Evolutionary conservation across 2,329 filamentous ascomycete genomes (phyloP).

Genomic region (Claviceps digitariae): DNA sequence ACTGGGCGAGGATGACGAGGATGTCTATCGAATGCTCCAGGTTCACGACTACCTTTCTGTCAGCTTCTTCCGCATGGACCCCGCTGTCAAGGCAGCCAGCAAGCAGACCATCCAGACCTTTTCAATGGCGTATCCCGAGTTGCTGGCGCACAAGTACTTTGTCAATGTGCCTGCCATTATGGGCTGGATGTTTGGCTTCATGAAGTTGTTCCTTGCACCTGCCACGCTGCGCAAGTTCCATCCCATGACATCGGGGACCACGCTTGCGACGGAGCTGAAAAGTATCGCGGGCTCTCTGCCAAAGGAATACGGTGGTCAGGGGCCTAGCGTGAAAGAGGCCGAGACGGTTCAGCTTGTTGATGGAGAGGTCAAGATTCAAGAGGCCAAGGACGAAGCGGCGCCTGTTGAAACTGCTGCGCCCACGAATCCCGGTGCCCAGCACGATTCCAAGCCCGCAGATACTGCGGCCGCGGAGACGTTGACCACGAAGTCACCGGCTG

Average conservation of each 20-base stretch:
- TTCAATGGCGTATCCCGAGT: conserved; percentile 74
- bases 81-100: conserved; percentile 60
- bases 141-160: conserved; percentile 78
- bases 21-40: conserved; percentile 84
- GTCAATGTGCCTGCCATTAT: conserved; percentile 86
- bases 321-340: conserved; percentile 27
- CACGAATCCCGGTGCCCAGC: conserved; percentile 3
- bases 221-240: conserved; percentile 71
- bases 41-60: conserved; percentile 87
- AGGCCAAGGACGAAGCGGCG: conserved; percentile 4
- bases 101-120: conserved; percentile 74
- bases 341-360: conserved; percentile 18
- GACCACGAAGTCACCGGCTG: not conserved
- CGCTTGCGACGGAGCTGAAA: conserved; percentile 48
- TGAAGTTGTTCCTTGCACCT: conserved; percentile 61
- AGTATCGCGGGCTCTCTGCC: conserved; percentile 53
- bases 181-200: conserved; percentile 69
- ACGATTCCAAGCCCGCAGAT: not conserved
- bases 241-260: conserved; percentile 59
- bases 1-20: conserved; percentile 59
- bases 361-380: conserved; percentile 1
- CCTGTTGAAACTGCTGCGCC: conserved; percentile 2
- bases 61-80: conserved; percentile 72
- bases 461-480: conserved; percentile 5
- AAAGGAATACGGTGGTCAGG: conserved; percentile 66